Conservation (phyloP, 2,329 filamentous ascomycete genomes). For the Ophiocordyceps camponoti-leonardi region DNA sequence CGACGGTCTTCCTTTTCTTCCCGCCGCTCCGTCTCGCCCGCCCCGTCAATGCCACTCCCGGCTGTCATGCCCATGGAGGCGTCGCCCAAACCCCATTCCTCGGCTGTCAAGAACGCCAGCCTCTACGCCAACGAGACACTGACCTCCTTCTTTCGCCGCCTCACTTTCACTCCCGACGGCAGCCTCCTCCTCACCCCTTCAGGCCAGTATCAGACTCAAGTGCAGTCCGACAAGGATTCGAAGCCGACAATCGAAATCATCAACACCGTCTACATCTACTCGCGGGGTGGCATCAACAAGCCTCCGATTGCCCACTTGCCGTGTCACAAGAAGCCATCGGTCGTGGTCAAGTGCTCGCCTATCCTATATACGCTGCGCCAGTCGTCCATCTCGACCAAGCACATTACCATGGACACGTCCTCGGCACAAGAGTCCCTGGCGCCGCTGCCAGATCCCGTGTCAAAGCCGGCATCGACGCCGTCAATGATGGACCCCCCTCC, state of each 20-base stretch:
- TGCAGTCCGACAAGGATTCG: slow-evolving; percentile 44
- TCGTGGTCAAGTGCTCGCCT: slow-evolving; percentile 88
- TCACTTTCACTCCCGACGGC: slow-evolving; percentile 91
- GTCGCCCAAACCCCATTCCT: slow-evolving; percentile 59
- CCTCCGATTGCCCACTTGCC: slow-evolving; percentile 88
- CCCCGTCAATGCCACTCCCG: slow-evolving; percentile 81
- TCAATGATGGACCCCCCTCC: slow-evolving; percentile 75
- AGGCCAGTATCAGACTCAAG: slow-evolving; percentile 79
- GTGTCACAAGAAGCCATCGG: slow-evolving; percentile 94
- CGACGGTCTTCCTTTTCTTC: slow-evolving; percentile 86
- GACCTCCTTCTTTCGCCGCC: slow-evolving; percentile 86
- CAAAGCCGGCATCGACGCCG: slow-evolving; percentile 36
- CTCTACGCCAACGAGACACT: slow-evolving; percentile 95
- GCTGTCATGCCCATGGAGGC: slow-evolving; percentile 89
- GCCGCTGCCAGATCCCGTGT: slow-evolving; percentile 67
- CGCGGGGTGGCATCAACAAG: slow-evolving; percentile 87
- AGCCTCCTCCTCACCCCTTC: slow-evolving; percentile 87
- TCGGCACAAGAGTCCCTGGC: slow-evolving; percentile 71
- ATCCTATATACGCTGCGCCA: slow-evolving; percentile 70
- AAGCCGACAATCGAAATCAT: slow-evolving; percentile 73
- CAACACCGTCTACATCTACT: slow-evolving; percentile 98
- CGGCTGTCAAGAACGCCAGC: slow-evolving; percentile 60
- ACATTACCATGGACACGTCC: slow-evolving; percentile 90
- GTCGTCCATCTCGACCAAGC: slow-evolving; percentile 50
- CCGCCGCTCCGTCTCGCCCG: slow-evolving; percentile 78